phyloP scores from a whole-genome alignment of 805 yeast genomes.

The Diddensiella caesifluorescens region DNA sequence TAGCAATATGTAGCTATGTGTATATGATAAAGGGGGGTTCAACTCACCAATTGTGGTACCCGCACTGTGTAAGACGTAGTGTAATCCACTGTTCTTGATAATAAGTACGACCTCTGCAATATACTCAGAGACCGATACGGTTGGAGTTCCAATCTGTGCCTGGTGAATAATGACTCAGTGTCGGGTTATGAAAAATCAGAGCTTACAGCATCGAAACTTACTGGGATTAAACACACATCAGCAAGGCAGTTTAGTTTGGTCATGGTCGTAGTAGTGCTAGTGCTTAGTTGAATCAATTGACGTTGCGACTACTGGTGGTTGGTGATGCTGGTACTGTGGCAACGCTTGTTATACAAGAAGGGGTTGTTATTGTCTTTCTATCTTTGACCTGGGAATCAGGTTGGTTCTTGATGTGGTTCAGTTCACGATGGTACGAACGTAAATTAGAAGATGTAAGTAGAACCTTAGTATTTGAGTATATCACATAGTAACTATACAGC shows the following conservation, averaged over 20 bases:
- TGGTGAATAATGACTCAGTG: not conserved
- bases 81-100: slow-evolving; percentile 56
- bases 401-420: too few relatives aligned
- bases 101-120: slow-evolving; percentile 64
- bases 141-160: slow-evolving; percentile 63
- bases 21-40: not conserved
- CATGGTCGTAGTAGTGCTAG: too few relatives aligned
- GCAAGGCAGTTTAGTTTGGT: slow-evolving; percentile 60
- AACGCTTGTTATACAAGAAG: too few relatives aligned
- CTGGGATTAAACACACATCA: slow-evolving; percentile 81
- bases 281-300: too few relatives aligned
- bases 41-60: slow-evolving; percentile 69
- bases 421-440: too few relatives aligned
- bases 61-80: slow-evolving; percentile 77
- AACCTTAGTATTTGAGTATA: too few relatives aligned
- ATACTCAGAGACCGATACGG: slow-evolving; percentile 76
- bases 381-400: too few relatives aligned
- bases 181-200: not conserved
- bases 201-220: slow-evolving; percentile 35
- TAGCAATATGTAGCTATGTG: not conserved
- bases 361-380: too few relatives aligned
- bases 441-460: too few relatives aligned
- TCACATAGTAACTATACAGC: too few relatives aligned
- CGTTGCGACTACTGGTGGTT: too few relatives aligned
- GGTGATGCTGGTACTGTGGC: too few relatives aligned